Evolutionary conservation across 1,139 yeast genomes (phyloP), one percentile per base, ranked within the genome.

Genomic region (Arxiozyma telluris): DNA sequence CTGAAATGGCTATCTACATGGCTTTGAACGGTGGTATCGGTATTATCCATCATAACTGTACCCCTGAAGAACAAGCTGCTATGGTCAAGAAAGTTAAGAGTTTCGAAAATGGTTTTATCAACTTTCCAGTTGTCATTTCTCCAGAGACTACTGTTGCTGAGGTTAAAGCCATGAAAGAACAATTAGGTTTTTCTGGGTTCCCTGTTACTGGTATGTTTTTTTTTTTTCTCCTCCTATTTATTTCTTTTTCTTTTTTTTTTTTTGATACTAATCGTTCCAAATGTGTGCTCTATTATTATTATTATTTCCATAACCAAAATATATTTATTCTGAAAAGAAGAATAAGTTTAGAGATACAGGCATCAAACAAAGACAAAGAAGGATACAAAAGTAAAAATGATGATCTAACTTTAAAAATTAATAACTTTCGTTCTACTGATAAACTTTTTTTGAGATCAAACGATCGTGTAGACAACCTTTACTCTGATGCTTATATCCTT

Each of bases 341-440:
- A 30, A 11, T 30, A 30, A 30, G 15, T 30, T 30, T 9, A 30
- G 34, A 30, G 34, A 30, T 30, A 12, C 12, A 30, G 8, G 8
- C 4, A 15, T 15, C n/a, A 34, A 15, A 15, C 17, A 34, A 12
- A 34, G 30, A 34, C 17, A 34, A 34, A 34, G 39, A 34, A 15
- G 6, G n/a, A 34, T 38, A 44, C 43, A 34, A 20, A 27, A 30
- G 45, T 41, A 53, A 44, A 51, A 21, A 72, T 84, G 95, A 87
- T 87, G 95, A 82, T 77, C 48, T 42, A 72, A 71, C 65, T 63
- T 65, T 64, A 68, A 64, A 60, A 62, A 21, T 70, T 71, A 71
- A 77, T 88, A 90, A 93, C 98, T 93, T 93, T 93, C 98, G 98
- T 93, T 93, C 98, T 93, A 86, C 98, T 96, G 97, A 85, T 69